Evolutionary conservation across 345 rosid species (phyloP), one percentile per base, ranked within the genome.

Genomic region (Camelina laxa): DNA sequence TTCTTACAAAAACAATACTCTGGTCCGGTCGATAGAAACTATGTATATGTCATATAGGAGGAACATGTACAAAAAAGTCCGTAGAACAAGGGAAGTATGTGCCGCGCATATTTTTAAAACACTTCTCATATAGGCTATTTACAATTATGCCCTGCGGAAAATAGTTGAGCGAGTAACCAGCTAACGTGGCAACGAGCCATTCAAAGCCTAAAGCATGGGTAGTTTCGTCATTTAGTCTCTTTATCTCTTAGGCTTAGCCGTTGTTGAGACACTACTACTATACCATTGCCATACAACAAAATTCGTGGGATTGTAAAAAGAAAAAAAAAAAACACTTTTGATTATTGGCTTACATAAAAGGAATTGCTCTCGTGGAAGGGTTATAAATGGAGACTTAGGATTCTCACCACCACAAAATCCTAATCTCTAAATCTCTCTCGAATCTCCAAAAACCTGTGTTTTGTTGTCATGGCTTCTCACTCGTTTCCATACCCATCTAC

Each of bases 401-500:
- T 31, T 48, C 8, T 6, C 36, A 6, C 36, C 16, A 1, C 47
- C 47, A 8, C 58, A 4, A 9, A 66, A 35, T 20, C 19, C 3
- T 2, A n/a, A 49, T 49, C 59, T 60, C 59, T 4, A 7, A 69
- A 30, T 6, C 30, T 27, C 30, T 60, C 44, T 10, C 1, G n/a
- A 17, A 17, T 3, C 22, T 49, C 16, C 48, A 3, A 49, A 49
- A 19, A 19, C 9, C 55, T 49, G 22, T 49, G 55, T 49, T 24
- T 2, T 22, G 5, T 24, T 24, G 19, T 6, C 10, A 72, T 72
- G 76, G 54, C 39, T 38, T 9, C 13, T 4, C 91, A 36, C 83
- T 82, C 89, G 0, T 83, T 83, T 87, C 86, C 80, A 2, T 44
- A 73, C 20, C 87, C 88, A 44, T 84, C 89, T 55, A 94, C 89